Base-by-base conservation (phyloP, 1,139 yeast genomes). In the Meyerozyma elateridarum region DNA sequence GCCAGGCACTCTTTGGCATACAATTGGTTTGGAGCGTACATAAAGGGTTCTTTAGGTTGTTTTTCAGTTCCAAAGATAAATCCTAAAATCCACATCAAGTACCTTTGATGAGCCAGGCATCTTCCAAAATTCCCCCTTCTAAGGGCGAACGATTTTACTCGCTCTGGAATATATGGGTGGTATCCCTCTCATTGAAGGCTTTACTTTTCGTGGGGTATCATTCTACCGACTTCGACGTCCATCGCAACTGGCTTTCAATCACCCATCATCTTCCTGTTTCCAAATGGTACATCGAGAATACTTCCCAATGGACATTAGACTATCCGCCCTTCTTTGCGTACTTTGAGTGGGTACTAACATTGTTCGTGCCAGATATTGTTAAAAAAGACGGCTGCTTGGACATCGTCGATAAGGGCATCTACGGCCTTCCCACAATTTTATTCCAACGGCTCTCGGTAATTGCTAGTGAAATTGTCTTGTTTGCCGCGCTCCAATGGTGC, bases 291-390 rank as follows among this genome's bases (percentile, higher is more conserved):
- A 55, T 68, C 28, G 96, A 91, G 48, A 60, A 69, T 16, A 88
- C 95, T 0, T 82, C 85, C 25, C 91, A 84, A 52, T 91, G 98
- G 97, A 91, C 98, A 0, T 62, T 93, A 32, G 98, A 91, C 57
- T 91, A 91, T 57, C 98, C 99, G 5, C 99, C 99, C 1, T 85
- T 88, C 51, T 91, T 91, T 56, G 98, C 98, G 0, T 88, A 87
- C 54, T 89, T 91, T 48, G 98, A 91, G 54, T 87, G 89, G 83
- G 25, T 69, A 1, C 54, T 91, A 35, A 71, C 95, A 0, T 79
- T 70, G 32, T 69, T 84, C 36, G 89, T 85, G 1, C 96, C 96
- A 0, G 38, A 49, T 2, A 30, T 56, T 2, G 94, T 85, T 1
- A 64, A 60, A 13, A 54, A 64, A 0, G 96, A 91, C 54, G 95